phyloP scores from a whole-genome alignment of 805 yeast genomes.

The Limtongia smithiae region DNA sequence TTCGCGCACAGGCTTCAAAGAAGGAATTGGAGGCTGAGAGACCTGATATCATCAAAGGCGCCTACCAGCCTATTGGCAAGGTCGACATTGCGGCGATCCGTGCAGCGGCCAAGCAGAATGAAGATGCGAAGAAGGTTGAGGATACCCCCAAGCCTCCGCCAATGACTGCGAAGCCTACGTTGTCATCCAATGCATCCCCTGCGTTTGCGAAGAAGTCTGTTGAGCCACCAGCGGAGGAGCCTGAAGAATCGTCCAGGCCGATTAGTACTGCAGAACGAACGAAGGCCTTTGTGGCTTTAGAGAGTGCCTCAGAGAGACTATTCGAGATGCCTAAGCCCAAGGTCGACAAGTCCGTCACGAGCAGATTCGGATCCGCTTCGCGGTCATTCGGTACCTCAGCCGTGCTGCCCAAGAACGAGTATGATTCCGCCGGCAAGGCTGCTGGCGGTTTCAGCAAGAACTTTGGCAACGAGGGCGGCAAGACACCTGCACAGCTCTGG shows the following conservation, averaged over 20 bases:
- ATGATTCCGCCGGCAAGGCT: slow-evolving; percentile 37
- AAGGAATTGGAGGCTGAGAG: slow-evolving; percentile 21
- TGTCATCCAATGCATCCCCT: too few relatives aligned
- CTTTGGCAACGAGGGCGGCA: slow-evolving; percentile 68
- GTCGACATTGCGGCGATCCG: slow-evolving; percentile 49
- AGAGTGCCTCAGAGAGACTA: slow-evolving; percentile 51
- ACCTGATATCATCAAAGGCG: slow-evolving; percentile 40
- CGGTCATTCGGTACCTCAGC: slow-evolving; percentile 41
- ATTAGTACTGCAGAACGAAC: slow-evolving; percentile 35
- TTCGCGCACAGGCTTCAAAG: slow-evolving; percentile 37
- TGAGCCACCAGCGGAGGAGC: slow-evolving; percentile 10
- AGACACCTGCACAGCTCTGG: slow-evolving; percentile 94
- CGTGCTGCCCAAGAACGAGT: slow-evolving; percentile 40
- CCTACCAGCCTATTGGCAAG: slow-evolving; percentile 62
- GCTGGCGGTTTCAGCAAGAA: slow-evolving; percentile 50
- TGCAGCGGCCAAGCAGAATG: slow-evolving; percentile 35
- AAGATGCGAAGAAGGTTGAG: slow-evolving; percentile 13
- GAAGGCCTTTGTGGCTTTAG: slow-evolving; percentile 35
- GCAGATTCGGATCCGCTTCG: slow-evolving; percentile 31
- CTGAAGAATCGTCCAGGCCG: slow-evolving; percentile 32
- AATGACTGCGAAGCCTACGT: background rate
- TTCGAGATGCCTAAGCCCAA: slow-evolving; percentile 64
- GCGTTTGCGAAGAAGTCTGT: background rate
- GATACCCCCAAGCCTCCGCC: slow-evolving; percentile 23
- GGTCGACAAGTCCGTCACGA: slow-evolving; percentile 43